Base-by-base conservation (phyloP, 2,329 filamentous ascomycete genomes). In the Colletotrichum tofieldiae region DNA sequence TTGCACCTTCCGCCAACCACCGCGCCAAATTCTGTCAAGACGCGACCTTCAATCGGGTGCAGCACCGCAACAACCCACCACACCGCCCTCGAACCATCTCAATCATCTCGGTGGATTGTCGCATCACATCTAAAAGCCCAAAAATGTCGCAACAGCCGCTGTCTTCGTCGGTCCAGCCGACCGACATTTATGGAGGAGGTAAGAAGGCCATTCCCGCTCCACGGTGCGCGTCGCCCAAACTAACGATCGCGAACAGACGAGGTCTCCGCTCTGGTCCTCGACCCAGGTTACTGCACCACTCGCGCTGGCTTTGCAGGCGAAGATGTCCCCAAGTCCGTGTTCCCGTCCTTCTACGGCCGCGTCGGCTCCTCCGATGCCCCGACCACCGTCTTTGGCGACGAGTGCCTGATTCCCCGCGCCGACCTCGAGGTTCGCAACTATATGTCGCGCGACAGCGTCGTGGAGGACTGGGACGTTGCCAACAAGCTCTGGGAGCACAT, bases 301-400 rank as follows among this genome's bases (percentile, higher is more conserved):
- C 95, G 97, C 83, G 96, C 95, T 72, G 96, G 96, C 71, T 99
- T 98, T 80, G 97, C 97, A 16, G 96, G 97, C 80, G 97, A 99
- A 89, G 96, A 99, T 84, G 93, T 95, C 0, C 96, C 96, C 77
- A 98, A 98, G 86, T 95, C 94, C 39, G 92, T 98, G 69, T 89
- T 97, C 71, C 95, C 96, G 37, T 96, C 95, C 55, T 94, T 93
- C 85, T 99, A 99, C 84, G 95, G 93, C 66, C 85, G 88, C 79
- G 78, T 88, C 66, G 87, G 82, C 74, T 84, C 85, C 67, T 83
- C 82, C 68, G 83, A 87, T 55, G 78, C 84, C 32, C 86, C 88
- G 61, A 85, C 84, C 77, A 86, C 91, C 68, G 86, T 96, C 71
- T 98, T 95, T 78, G 96, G 96, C 84, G 97, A 99, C 81, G 96